Conservation (phyloP, 2,329 filamentous ascomycete genomes). For the Gnomoniopsis smithogilvyi region DNA sequence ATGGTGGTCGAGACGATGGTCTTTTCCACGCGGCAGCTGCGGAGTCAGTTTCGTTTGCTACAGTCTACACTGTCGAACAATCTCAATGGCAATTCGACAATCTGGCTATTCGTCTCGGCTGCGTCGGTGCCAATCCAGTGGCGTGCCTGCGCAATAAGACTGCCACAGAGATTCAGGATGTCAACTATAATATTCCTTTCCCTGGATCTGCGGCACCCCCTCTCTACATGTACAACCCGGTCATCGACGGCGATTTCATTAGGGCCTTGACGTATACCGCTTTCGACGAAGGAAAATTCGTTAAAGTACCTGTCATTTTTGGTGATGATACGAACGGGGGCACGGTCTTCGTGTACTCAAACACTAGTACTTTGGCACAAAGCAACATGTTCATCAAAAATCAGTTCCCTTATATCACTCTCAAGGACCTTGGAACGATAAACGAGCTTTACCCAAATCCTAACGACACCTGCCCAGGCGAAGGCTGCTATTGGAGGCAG, state of each 20-base stretch:
- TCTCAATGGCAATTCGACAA: constrained; percentile 51
- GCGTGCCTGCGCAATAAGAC: constrained; percentile 44
- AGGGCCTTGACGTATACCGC: constrained; percentile 46
- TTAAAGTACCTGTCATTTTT: constrained; percentile 12
- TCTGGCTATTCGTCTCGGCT: constrained; percentile 41
- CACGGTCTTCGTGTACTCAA: constrained; percentile 54
- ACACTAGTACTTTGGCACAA: constrained; percentile 41
- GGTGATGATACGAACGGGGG: constrained; percentile 64
- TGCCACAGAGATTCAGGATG: constrained; percentile 36
- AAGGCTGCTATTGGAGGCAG: constrained; percentile 57
- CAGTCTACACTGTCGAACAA: constrained; percentile 41
- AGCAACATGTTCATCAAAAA: constrained; percentile 54
- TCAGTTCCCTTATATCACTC: constrained; percentile 55
- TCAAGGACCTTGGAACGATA: constrained; percentile 46
- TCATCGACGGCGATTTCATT: constrained; percentile 52
- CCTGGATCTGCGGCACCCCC: constrained; percentile 34
- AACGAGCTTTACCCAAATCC: constrained; percentile 54
- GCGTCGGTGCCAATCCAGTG: constrained; percentile 36
- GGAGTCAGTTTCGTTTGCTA: constrained; percentile 50
- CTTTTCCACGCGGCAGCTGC: constrained; percentile 51
- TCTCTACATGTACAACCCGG: constrained; percentile 51
- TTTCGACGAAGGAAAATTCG: constrained; percentile 29
- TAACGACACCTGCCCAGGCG: constrained; percentile 41
- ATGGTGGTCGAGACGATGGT: constrained; percentile 43
- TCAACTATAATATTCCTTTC: constrained; percentile 39